A percentile compares a stretch with the other conserved stretches of the same genome.
Evolutionary conservation across 2,329 filamentous ascomycete species (phyloP).

Genomic region (Bretziella fagacearum): DNA sequence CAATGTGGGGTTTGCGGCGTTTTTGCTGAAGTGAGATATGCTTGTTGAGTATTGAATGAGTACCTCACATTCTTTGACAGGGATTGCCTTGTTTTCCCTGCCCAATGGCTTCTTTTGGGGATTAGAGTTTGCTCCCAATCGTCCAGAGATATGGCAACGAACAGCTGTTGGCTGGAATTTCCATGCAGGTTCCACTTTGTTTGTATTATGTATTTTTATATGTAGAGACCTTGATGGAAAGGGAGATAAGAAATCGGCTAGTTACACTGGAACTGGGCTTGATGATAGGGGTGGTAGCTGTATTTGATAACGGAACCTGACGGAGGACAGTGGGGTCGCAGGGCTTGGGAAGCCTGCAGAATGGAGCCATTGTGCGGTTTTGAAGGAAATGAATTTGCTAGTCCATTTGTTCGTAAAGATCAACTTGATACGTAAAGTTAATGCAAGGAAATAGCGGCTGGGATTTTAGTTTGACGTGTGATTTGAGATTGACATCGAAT

Average conservation of each 20-base stretch:
- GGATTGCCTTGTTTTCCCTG: neutral
- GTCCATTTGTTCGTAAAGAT: neutral
- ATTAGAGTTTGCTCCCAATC: constrained; percentile 4
- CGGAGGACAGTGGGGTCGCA: too few relatives aligned
- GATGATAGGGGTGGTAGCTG: too few relatives aligned
- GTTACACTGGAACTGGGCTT: neutral
- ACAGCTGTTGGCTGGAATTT: constrained; percentile 5
- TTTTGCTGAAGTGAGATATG: neutral
- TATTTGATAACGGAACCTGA: too few relatives aligned
- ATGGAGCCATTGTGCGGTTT: neutral
- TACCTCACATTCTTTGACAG: too few relatives aligned
- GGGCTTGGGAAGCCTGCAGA: neutral
- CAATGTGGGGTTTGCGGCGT: neutral
- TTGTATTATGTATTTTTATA: constrained; percentile 14
- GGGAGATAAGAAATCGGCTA: constrained; percentile 8
- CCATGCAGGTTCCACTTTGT: constrained; percentile 8
- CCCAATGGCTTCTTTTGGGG: neutral
- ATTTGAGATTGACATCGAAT: too few relatives aligned
- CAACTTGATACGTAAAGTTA: constrained; percentile 1
- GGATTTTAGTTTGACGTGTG: neutral
- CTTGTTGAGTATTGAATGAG: neutral
- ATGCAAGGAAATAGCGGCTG: neutral
- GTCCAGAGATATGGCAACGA: constrained; percentile 8
- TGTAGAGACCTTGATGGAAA: constrained; percentile 4
- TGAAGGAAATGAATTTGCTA: neutral